Evolutionary conservation across 805 yeast genomes (phyloP).

Genomic region (Candida adriatica): DNA sequence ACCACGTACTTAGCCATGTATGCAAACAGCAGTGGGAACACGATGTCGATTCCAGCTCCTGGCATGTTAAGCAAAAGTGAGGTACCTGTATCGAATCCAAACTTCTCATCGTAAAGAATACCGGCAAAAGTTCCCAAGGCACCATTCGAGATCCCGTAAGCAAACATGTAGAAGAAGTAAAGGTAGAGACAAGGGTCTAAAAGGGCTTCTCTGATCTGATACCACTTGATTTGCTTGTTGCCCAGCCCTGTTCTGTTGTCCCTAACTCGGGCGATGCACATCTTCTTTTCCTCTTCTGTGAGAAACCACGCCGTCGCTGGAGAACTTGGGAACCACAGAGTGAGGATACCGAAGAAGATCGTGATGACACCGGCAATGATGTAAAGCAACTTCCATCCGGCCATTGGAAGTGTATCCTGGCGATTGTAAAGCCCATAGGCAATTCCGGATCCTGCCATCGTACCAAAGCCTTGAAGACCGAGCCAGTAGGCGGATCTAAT

Average conservation of each 20-base stretch:
- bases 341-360: conserved; percentile 39
- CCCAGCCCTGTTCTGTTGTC: conserved; percentile 53
- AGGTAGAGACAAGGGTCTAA: conserved; percentile 44
- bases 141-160: conserved; percentile 45
- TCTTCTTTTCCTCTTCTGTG: conserved; percentile 36
- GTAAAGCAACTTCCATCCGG: conserved; percentile 56
- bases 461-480: conserved; percentile 40
- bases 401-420: conserved; percentile 30
- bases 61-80: conserved; percentile 27
- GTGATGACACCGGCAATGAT: conserved; percentile 57
- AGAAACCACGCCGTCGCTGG: conserved; percentile 46
- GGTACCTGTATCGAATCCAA: conserved; percentile 10
- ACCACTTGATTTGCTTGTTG: conserved; percentile 37
- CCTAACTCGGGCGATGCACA: conserved; percentile 46
- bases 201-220: conserved; percentile 45
- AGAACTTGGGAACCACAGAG: conserved; percentile 46
- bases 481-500: conserved; percentile 37
- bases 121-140: conserved; percentile 28
- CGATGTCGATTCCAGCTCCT: conserved; percentile 27
- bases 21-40: conserved; percentile 11
- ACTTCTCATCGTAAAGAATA: conserved; percentile 11
- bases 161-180: conserved; percentile 33
- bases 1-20: conserved; percentile 5
- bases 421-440: conserved; percentile 45
- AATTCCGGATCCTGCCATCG: conserved; percentile 42